Base-by-base conservation (phyloP, 2,329 filamentous ascomycete genomes). In the Diplocarpon rosae region DNA sequence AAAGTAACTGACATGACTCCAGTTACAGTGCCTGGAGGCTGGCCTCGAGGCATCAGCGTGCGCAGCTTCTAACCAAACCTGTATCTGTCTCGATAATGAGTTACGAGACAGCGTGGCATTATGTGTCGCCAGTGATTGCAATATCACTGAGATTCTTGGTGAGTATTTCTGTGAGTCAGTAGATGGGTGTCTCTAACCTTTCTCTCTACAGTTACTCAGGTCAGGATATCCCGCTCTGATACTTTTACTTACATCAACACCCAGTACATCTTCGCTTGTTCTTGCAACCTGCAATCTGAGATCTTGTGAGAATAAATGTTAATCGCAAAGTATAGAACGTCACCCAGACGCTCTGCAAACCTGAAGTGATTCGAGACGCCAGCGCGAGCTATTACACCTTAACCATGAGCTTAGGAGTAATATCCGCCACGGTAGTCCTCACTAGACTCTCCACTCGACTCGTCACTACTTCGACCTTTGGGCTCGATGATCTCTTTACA, bases 81-180 rank as follows among this genome's bases (percentile, higher is more conserved):
- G 67, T 45, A 56, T 69, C 16, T 70, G 67, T 49, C 60, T 53
- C 1, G 59, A 67, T 47, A 43, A 44, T 1, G 49, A 54, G 2
- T 56, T 68, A 24, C 62, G 60, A 16, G 49, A 46, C 0, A 49
- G 56, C 16, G 54, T 67, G 4, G 56, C 58, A 8, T 31, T 50
- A 12, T 69, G 67, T 32, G 60, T 68, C 5, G 13, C 47, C 10
- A 33, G 55, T 13, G 59, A 51, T 24, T 66, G 65, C 51, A 66
- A 62, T 1, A 54, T 66, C 30, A 60, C 56, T 16, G 59, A 69
- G 46, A 52, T 58, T 12, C 48, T 69, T 29, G 58, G 63, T 65
- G 55, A 44, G 55, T 32, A 15, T 15, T 3, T 13, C 40, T 37
- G 31, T 14, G 15, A 20, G 8, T 42, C 41, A 67, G 63, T 59